Evolutionary conservation across 148 eudicot species (phyloP), one percentile per base, ranked within the genome.

Genomic region (Persicaria maculosa): DNA sequence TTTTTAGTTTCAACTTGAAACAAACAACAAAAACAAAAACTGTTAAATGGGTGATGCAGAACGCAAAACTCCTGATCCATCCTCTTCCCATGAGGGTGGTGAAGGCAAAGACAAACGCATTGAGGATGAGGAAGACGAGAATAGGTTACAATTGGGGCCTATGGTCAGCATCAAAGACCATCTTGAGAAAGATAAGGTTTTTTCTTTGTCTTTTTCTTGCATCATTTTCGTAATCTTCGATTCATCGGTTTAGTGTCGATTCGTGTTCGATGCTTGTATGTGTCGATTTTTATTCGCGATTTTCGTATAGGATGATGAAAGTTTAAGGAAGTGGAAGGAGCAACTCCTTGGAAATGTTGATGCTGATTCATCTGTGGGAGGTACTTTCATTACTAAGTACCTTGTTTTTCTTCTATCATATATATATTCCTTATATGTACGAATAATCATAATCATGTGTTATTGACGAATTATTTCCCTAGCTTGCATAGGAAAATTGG

Each of bases 261-360:
- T 6, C 6, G n/a, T 52, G 6, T 6, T 52, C 1, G 17, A 52
- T 52, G n/a, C 0, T 52, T 52, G 17, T 52, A 0, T 9, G 40
- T 14, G 14, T 36, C 15, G 2, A 75, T 22, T 40, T 74, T 19
- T 79, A 40, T 46, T 31, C 57, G 7, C n/a, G 75, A 59, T 50
- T 19, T 59, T 6, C 59, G 36, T 72, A 15, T 72, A 90, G 94
- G 94, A 90, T 80, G 94, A 90, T 78, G 94, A 90, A 79, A 90
- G 91, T 77, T 79, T 90, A 76, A 90, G 94, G 80, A 86, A 89
- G 80, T 90, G 93, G 93, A 89, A 89, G 77, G 89, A 89, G 48
- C 93, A 89, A 80, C 89, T 89, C 65, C 87, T 90, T 16, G 91
- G 91, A 64, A 75, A 89, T 74, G 91, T 90, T 68, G 90, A 90